Evolutionary conservation across 257 asterid genomes (phyloP), one percentile per base, ranked within the genome.

Genomic region (Solanum tarapatanum): DNA sequence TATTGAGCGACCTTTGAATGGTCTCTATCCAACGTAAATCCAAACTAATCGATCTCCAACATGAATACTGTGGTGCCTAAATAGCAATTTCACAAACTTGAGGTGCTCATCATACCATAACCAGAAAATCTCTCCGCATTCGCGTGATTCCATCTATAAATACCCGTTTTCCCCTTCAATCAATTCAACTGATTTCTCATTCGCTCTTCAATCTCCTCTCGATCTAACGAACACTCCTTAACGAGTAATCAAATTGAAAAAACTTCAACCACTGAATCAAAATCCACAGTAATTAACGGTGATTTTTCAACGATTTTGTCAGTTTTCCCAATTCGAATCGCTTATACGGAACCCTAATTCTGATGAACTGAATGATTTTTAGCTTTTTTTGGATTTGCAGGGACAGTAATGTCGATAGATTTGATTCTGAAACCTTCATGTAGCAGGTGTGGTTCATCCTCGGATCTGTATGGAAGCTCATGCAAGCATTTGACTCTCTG

Each of bases 401-500:
- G 55, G 70, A 76, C 6, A 12, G 35, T 43, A 70, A 95, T 96
- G 98, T 92, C 96, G 68, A 32, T 88, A 4, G 98, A 95, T 92
- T 94, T 96, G 95, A 82, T 93, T 69, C 87, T 94, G 95, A 96
- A 95, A 94, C 94, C 95, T 83, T 91, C 95, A 72, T 96, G 99
- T 89, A 84, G 93, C 85, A 96, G 94, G 70, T 96, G 99, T 86
- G 97, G 98, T 17, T 93, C 99, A 62, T 77, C 95, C 86, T 93
- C 62, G 90, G 98, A 95, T 90, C 94, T 96, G 86, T 96, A 94
- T 79, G 99, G 98, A 19, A 95, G 94, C 93, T 45, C 94, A 82
- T 96, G 99, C 94, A 96, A 94, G 94, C 99, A 96, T 86, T 87
- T 96, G 88, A 96, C 99, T 76, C 94, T 96, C 23, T 96, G 99